Evolutionary conservation across 768 basidiomycete genomes (phyloP), one percentile per base, ranked within the genome.

Genomic region (Boletus tomentosulus): DNA sequence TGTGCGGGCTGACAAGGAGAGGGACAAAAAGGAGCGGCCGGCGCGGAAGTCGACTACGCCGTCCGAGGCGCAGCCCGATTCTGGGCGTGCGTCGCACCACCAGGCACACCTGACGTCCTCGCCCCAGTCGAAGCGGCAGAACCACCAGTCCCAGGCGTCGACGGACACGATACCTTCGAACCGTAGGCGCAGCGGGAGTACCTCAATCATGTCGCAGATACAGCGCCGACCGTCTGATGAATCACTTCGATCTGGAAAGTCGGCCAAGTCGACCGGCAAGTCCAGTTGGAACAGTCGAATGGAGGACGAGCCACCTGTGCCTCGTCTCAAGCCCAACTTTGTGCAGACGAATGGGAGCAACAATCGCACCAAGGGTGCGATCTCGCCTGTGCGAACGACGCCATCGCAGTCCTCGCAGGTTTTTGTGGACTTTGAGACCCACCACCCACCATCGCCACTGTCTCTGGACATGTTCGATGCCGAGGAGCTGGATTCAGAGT

Each of bases 321-420:
- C 69, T 24, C 69, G 67, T 22, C 58, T 66, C n/a, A 69, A 56
- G 53, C 66, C 59, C 59, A 62, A 54, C 56, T 69, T 62, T 54
- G 49, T 50, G 38, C 55, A 58, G 42, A 48, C 57, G 22, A 67
- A 54, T 24, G 61, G 57, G 12, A 46, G 24, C 15, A 57, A 33
- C 28, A 39, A 16, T 10, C 75, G 80, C 33, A 74, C 71, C 62
- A 81, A 82, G 72, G 80, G 82, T 50, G 59, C 75, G 10, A 63
- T 69, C 33, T 53, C 58, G 8, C 59, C 66, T 30, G 13, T 62
- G 41, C 62, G 53, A 11, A 56, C 58, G 27, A 50, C 61, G 13
- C 15, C 58, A 16, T 71, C 58, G n/a, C 60, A 57, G 34, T 61
- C 66, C 6, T 68, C 67, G 31, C 68, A 69, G 19, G 58, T 65